Base-by-base conservation (phyloP, 176 grass and related monocot species). In the Thalia dealbata region DNA sequence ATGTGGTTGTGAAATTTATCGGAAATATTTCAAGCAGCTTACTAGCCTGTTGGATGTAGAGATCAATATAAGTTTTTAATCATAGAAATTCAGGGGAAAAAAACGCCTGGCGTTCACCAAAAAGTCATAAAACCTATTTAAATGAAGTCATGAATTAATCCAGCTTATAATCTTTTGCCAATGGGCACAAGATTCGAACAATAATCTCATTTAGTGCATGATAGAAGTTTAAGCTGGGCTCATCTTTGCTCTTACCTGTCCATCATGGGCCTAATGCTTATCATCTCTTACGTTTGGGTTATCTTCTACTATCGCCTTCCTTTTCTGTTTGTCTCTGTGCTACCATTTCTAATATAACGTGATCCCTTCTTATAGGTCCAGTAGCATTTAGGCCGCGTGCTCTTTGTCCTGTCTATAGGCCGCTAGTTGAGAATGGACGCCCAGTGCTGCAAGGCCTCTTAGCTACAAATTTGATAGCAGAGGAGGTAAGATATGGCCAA, bases 301-400 rank as follows among this genome's bases (percentile, higher is more conserved):
- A 58, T 58, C 54, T 58, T 58, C 19, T 18, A 58, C 22, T 58
- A n/a, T 38, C 9, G 16, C 19, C 54, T 58, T n/a, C 7, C 22
- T 58, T 3, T 58, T 7, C 21, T n/a, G 32, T 58, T n/a, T 58
- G 19, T 19, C 7, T 58, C 21, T 58, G 16, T n/a, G 18, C 54
- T 6, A 21, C 21, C 21, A n/a, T 58, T 58, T 3, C 63, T 32
- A 66, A 66, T 66, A 28, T 32, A 28, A 66, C 38, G 26, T 13
- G 0, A 22, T 63, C 35, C 43, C 52, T 62, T 59, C 19, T 63
- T 73, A 38, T 38, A 97, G 95, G 85, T 67, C 87, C 95, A 78
- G 95, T 89, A 76, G 95, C 95, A 81, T 97, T 97, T 75, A 85
- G 90, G 69, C 95, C 95, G 72, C 85, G 90, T 59, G 82, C 88